Evolutionary conservation across 139 green algal species (phyloP).

Genomic region (Ostreobium quekettii): DNA sequence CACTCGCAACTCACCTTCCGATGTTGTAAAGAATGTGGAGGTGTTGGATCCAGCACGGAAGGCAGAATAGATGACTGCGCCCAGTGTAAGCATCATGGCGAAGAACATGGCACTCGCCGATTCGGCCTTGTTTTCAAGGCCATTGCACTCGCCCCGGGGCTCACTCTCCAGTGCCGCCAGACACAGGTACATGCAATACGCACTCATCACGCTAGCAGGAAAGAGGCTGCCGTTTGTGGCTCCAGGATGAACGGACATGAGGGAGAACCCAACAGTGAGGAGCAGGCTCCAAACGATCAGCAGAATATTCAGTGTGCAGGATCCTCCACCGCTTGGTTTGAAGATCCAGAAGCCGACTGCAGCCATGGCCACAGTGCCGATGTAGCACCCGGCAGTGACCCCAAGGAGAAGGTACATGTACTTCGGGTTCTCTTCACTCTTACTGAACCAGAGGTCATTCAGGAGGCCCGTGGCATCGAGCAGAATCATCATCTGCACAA

Average conservation of each 20-base stretch:
- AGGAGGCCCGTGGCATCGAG: conserved; percentile 77
- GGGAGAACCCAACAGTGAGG: conserved; percentile 49
- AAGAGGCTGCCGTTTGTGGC: conserved; percentile 75
- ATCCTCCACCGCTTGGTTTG: conserved; percentile 54
- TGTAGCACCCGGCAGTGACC: conserved; percentile 60
- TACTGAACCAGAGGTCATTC: conserved; percentile 86
- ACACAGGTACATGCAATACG: conserved; percentile 88
- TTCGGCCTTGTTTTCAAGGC: conserved; percentile 68
- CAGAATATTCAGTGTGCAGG: conserved; percentile 85
- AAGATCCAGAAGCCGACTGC: conserved; percentile 83
- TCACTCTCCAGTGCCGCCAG: conserved; percentile 71
- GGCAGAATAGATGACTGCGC: conserved; percentile 86
- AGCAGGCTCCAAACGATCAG: conserved; percentile 76
- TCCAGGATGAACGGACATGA: conserved; percentile 51
- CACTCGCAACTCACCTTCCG: too few species aligned
- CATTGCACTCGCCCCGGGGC: conserved; percentile 92
- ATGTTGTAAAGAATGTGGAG: conserved; percentile 54
- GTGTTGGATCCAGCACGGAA: conserved; percentile 78
- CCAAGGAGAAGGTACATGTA: conserved; percentile 78
- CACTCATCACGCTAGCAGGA: conserved; percentile 62
- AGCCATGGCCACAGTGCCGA: conserved; percentile 40
- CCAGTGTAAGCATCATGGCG: conserved; percentile 75
- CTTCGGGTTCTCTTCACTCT: conserved; percentile 65
- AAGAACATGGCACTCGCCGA: conserved; percentile 64
- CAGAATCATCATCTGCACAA: conserved; percentile 93